phyloP scores from a whole-genome alignment of 441 rosid genomes.

The Theobroma grandiflorum region DNA sequence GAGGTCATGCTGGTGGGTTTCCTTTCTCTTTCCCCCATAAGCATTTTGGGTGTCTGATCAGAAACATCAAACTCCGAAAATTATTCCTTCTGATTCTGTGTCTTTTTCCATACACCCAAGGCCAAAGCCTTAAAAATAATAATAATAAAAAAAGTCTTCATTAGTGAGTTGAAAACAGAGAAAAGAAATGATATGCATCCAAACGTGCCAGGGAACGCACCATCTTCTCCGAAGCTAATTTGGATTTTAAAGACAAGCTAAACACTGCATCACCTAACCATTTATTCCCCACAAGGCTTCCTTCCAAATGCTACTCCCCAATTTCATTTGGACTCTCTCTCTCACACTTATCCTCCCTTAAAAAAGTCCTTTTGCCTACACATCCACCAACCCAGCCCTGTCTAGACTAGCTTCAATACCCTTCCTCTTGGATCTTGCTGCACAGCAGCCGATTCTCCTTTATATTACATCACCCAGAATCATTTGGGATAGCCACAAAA shows the following conservation, averaged over 20 bases:
- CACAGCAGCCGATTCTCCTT: conserved; percentile 41
- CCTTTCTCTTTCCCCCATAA: conserved; percentile 19
- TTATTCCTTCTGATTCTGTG: conserved; percentile 34
- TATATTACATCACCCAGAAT: conserved; percentile 32
- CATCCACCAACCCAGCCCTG: conserved; percentile 53
- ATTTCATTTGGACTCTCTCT: conserved; percentile 42
- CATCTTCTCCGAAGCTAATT: conserved; percentile 39
- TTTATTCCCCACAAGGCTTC: conserved; percentile 38
- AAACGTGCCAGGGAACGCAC: conserved; percentile 34
- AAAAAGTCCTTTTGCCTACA: conserved; percentile 55
- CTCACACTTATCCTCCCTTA: conserved; percentile 32
- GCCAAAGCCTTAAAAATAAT: conserved; percentile 32
- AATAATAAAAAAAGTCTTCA: not conserved
- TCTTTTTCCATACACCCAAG: conserved; percentile 33
- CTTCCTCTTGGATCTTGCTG: conserved; percentile 53
- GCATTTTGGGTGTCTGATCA: conserved; percentile 13
- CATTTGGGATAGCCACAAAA: conserved; percentile 15
- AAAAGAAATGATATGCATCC: conserved; percentile 30
- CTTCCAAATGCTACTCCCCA: conserved; percentile 45
- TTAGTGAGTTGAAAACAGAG: conserved; percentile 29
- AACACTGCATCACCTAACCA: conserved; percentile 37
- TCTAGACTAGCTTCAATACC: conserved; percentile 34
- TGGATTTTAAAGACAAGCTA: conserved; percentile 31
- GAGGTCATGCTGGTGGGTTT: conserved; percentile 32
- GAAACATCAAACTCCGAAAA: conserved; percentile 29